Evolutionary conservation across 768 basidiomycete genomes (phyloP), one percentile per base, ranked within the genome.

Genomic region (Hirschioporus abietinus): DNA sequence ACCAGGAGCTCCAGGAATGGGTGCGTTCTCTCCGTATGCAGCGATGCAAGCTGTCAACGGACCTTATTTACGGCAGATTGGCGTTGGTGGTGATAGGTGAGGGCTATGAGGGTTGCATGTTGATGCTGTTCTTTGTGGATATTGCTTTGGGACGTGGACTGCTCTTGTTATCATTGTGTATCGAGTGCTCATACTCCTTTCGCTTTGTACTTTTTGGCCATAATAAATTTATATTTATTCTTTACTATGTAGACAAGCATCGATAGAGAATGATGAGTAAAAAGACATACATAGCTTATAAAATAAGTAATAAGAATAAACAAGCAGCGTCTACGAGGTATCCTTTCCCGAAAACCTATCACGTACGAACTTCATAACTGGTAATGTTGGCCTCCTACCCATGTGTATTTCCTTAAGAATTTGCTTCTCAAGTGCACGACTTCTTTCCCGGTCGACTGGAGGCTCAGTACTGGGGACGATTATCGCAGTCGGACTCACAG

Each of bases 11-110:
- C 84, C 88, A 82, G 78, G 82, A 63, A 82, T 88, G 69, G 77
- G 75, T 10, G 72, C 74, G 57, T 76, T 85, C 60, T 74, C 76
- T 67, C 80, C 86, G 59, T 90, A 89, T 74, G 85, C 83, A 24
- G 82, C 86, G 4, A 83, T 90, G 82, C 77, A 79, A 8, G 73
- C 76, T 18, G 42, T 20, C 42, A 88, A 84, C 72, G 88, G 86
- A 35, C 86, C 86, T 20, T 91, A 88, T 72, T 80, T 90, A 78
- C 84, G 89, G 68, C 60, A 61, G 30, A 61, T 61, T 61, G 60
- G 60, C 30, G 60, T 61, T 61, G 60, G 60, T 34, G 60, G 60
- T 25, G 60, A 61, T 61, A 25, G 60, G 17, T 61, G 30, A 61
- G 4, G 60, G 60, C 20, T 26, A 59, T 59, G 58, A n/a, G 20